Evolutionary conservation across 768 basidiomycete genomes (phyloP), one percentile per base, ranked within the genome.

Genomic region (Termitomyces sp.): DNA sequence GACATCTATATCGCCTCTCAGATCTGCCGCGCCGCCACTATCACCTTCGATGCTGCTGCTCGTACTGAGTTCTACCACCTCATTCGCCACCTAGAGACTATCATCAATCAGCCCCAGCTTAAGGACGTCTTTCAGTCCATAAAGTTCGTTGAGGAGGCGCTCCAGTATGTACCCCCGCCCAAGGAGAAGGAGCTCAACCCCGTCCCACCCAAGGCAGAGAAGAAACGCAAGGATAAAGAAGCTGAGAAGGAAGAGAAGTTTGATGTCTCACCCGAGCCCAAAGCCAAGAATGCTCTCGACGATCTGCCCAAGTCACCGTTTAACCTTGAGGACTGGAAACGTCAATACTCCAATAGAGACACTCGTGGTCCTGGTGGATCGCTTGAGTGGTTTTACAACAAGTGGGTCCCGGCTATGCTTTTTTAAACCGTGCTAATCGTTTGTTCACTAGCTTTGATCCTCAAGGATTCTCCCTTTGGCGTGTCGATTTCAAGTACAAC

Each of bases 401-500:
- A 97, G 93, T 96, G 66, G 60, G 89, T 36, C 7, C 12, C 46
- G 29, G 8, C 4, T 32, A n/a, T 48, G 40, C 32, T 8, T 31
- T 15, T 31, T 2, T 34, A 12, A 38, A 32, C 9, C 3, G 31
- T 56, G 5, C 54, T 62, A 17, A 54, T 46, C 17, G 32, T 47
- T 43, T 32, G 55, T 52, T 1, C 65, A 52, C 1, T 64, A 96
- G 94, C 81, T 92, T 85, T 74, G 96, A 98, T 81, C 77, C 83
- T 67, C 86, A 86, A 63, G 94, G 96, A 31, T 97, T 86, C 86
- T 96, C 94, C 65, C 74, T 87, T 72, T 96, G 92, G 91, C 84
- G 91, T 60, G 87, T 94, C 59, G 92, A 94, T 80, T 99, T 92
- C 88, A 97, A 96, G 81, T 97, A 96, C 86, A 92, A 92, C 77